These are phyloP conservation scores for Phytopythium chamaehyphon DNA, from an alignment of 352 stramenopile species.

Conservation along the genomic window DNA sequence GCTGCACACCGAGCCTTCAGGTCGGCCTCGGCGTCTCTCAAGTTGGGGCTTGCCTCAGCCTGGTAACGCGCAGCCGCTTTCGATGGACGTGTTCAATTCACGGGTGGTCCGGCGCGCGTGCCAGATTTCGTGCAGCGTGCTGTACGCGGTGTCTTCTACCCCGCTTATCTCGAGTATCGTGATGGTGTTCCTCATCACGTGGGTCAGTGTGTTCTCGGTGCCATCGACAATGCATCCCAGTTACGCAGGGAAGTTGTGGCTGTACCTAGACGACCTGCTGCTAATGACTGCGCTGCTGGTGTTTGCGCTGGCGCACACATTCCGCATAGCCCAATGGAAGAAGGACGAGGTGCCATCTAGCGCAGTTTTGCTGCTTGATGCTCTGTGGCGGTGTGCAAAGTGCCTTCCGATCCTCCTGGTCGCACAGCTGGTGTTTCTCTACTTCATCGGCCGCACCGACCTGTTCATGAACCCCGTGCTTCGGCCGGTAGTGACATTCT, in stretches of 20 bases:
- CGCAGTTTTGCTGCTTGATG: conserved; percentile 42
- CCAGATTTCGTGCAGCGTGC: conserved; percentile 67
- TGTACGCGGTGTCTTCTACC: conserved; percentile 66
- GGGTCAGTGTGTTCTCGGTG: conserved; percentile 44
- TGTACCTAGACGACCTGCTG: conserved; percentile 56
- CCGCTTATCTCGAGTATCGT: conserved; percentile 59
- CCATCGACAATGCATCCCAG: conserved; percentile 64
- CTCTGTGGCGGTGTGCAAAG: conserved; percentile 42
- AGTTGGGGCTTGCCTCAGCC: conserved; percentile 53
- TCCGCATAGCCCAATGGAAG: conserved; percentile 65
- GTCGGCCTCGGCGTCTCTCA: conserved; percentile 51
- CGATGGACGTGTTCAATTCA: conserved; percentile 71
- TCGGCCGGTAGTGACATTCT: conserved; percentile 60
- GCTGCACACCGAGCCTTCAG: conserved; percentile 61
- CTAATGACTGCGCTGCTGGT: conserved; percentile 60
- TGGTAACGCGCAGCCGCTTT: conserved; percentile 44
- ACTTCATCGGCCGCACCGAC: conserved; percentile 58
- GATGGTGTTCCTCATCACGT: conserved; percentile 46
- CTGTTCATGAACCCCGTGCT: conserved; percentile 76
- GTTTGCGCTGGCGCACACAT: conserved; percentile 59
- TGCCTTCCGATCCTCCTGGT: conserved; percentile 45
- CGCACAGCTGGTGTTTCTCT: conserved; percentile 52
- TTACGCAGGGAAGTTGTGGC: conserved; percentile 63
- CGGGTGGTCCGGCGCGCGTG: conserved; percentile 63
- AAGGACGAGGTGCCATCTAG: conserved; percentile 60